A percentile compares a stretch with the other conserved stretches of the same genome.
Evolutionary conservation across 2,329 filamentous ascomycete genomes (phyloP).

Genomic region (Macroventuria anomochaeta): DNA sequence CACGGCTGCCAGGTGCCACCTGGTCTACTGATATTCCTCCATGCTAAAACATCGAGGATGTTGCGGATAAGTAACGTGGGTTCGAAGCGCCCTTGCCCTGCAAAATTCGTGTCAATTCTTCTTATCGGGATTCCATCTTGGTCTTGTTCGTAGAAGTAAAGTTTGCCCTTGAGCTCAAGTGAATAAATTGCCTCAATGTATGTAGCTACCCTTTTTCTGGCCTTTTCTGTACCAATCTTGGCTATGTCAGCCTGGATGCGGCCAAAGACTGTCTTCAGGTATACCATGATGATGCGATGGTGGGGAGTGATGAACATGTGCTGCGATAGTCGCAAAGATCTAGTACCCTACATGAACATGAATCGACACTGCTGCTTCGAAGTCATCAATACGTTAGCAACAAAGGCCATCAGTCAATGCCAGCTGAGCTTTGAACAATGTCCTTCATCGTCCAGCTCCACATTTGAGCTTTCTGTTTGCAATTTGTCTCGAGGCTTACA

Average conservation of each 20-base stretch:
- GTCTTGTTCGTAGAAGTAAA: background rate
- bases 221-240: background rate
- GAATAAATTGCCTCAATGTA: background rate
- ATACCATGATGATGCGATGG: too few relatives aligned
- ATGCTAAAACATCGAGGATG: background rate
- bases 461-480: too few relatives aligned
- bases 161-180: background rate
- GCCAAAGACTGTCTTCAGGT: background rate
- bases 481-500: too few relatives aligned
- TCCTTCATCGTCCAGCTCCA: too few relatives aligned
- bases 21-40: background rate
- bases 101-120: background rate
- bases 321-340: too few relatives aligned
- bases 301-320: too few relatives aligned
- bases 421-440: too few relatives aligned
- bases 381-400: too few relatives aligned
- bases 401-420: too few relatives aligned
- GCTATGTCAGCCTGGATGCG: background rate
- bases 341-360: too few relatives aligned
- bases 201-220: background rate
- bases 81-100: too few relatives aligned
- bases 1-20: background rate
- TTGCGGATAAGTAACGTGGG: background rate
- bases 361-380: background rate
- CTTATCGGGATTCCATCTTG: background rate